Percentiles rank a stretch among this genome's conserved stretches.
Conservation (phyloP, 1,284 basidiomycete genomes). For the Melampsora abietis-canadensis region DNA sequence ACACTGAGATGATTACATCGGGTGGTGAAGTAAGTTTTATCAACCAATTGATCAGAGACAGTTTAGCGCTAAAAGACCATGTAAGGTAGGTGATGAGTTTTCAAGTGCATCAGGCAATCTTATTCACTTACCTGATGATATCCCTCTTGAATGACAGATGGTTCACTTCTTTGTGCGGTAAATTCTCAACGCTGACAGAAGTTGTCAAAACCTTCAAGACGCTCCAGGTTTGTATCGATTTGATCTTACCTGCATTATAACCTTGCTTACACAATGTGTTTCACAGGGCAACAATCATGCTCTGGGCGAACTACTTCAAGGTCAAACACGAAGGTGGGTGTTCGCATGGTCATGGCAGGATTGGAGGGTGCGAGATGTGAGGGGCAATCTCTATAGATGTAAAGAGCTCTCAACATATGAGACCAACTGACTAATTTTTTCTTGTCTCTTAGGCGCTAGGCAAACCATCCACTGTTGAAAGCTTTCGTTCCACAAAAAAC, state of each 20-base stretch:
- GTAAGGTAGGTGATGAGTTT: slow-evolving; percentile 59
- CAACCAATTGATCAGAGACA: slow-evolving; percentile 71
- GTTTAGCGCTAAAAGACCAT: slow-evolving; percentile 56
- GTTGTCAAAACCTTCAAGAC: slow-evolving; percentile 63
- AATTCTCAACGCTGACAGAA: slow-evolving; percentile 67
- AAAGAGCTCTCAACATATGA: neutral
- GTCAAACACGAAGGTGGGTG: slow-evolving; percentile 81
- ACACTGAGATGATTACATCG: slow-evolving; percentile 76
- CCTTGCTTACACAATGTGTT: neutral
- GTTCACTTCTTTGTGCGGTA: slow-evolving; percentile 90
- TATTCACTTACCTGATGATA: neutral
- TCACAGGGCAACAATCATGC: slow-evolving; percentile 76
- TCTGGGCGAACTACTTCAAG: slow-evolving; percentile 75
- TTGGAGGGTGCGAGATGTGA: slow-evolving; percentile 69
- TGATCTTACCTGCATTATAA: neutral
- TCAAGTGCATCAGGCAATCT: neutral
- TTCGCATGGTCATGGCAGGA: slow-evolving; percentile 75
- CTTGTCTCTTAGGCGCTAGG: neutral
- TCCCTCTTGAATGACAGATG: slow-evolving; percentile 61
- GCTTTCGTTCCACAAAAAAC: slow-evolving; percentile 11
- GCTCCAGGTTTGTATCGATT: slow-evolving; percentile 57
- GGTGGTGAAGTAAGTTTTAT: slow-evolving; percentile 85
- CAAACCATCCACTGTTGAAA: slow-evolving; percentile 7
- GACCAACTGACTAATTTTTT: neutral
- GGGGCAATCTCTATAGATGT: slow-evolving; percentile 51